Percentiles rank a stretch among this genome's conserved stretches.
Evolutionary conservation across 192 early-diverging fungal species (phyloP).

Genomic region (Podila clonocystis): DNA sequence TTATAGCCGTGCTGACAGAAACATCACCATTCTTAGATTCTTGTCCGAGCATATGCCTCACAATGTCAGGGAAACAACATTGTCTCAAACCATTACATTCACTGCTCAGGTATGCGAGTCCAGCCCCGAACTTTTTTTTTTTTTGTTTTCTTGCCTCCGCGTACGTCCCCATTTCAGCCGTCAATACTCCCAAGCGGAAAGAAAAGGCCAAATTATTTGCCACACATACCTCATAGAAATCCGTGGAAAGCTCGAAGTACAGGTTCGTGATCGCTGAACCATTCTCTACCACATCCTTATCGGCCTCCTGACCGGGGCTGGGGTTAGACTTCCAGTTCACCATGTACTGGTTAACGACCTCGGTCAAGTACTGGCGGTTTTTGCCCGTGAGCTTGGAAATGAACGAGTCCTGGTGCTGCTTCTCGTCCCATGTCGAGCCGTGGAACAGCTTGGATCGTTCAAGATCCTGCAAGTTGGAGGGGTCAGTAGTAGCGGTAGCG

Average conservation of each 20-base stretch:
- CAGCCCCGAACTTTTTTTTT: neutral
- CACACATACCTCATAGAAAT: constrained; percentile 60
- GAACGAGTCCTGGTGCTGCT: constrained; percentile 20
- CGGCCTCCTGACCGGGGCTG: constrained; percentile 37
- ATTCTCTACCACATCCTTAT: constrained; percentile 54
- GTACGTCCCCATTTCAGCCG: neutral
- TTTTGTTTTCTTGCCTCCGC: neutral
- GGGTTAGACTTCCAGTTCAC: constrained; percentile 11
- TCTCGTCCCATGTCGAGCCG: constrained; percentile 19
- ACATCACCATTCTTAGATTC: neutral
- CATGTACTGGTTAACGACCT: constrained; percentile 22
- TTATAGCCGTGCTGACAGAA: neutral
- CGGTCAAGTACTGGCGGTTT: constrained; percentile 18
- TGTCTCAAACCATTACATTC: constrained; percentile 1
- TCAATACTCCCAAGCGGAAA: constrained; percentile 5
- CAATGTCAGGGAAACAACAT: neutral
- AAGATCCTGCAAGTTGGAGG: constrained; percentile 12
- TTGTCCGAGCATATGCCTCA: neutral
- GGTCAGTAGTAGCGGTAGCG: neutral
- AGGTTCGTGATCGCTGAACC: constrained; percentile 56
- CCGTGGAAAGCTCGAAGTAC: constrained; percentile 69
- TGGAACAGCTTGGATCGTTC: constrained; percentile 29
- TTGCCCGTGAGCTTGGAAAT: constrained; percentile 27
- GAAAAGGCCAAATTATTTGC: neutral
- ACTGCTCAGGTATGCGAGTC: neutral